These are phyloP conservation scores for Talaromyces sp. DNA, from an alignment of 2,329 filamentous ascomycete species.

Conservation along the genomic window DNA sequence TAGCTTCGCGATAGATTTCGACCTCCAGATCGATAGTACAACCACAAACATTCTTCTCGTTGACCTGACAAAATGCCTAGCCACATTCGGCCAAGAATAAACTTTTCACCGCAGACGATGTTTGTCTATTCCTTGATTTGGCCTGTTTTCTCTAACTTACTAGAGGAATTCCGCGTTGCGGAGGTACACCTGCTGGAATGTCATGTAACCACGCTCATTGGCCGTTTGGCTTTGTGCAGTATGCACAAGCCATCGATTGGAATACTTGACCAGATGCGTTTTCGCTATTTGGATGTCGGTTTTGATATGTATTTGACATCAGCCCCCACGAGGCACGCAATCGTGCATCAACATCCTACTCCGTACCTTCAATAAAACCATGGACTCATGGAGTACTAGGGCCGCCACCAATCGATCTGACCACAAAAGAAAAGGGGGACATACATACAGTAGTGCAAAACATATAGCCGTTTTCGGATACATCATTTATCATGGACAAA, in stretches of 20 bases:
- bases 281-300: neutral
- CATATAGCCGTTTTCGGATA: slow-evolving; percentile 5
- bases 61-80: neutral
- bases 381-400: too few relatives aligned
- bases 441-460: neutral
- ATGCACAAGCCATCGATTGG: neutral
- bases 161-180: slow-evolving; percentile 9
- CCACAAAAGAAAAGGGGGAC: neutral
- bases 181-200: neutral
- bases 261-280: neutral
- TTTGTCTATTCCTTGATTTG: neutral
- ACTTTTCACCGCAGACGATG: neutral
- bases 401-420: neutral
- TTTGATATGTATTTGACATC: neutral
- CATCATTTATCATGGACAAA: neutral
- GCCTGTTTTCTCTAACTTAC: neutral
- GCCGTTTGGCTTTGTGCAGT: neutral
- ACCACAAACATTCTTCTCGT: neutral
- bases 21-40: neutral
- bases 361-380: neutral
- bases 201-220: neutral
- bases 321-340: neutral
- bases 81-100: neutral
- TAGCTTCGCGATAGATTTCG: neutral
- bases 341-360: neutral